These are phyloP conservation scores for Arachnopeziza araneosa DNA, from an alignment of 2,329 filamentous ascomycete genomes.

Conservation along the genomic window DNA sequence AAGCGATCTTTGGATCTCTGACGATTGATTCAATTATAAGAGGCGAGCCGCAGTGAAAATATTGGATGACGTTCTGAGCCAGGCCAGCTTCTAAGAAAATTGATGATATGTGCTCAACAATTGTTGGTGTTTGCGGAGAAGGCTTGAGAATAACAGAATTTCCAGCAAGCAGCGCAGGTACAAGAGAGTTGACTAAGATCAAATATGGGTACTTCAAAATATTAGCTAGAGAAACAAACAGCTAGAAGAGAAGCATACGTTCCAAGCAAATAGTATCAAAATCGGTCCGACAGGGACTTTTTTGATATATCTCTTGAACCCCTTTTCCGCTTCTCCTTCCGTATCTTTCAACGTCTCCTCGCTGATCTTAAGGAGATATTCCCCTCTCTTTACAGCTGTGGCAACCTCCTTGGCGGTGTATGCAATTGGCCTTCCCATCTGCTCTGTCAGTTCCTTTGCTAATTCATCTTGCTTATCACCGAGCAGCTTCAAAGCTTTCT, in stretches of 20 bases:
- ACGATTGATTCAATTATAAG: constrained; percentile 72
- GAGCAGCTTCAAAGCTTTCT: constrained; percentile 69
- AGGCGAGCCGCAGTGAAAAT: constrained; percentile 83
- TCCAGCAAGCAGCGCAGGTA: constrained; percentile 85
- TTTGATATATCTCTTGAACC: constrained; percentile 85
- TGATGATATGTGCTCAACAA: constrained; percentile 75
- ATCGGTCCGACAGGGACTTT: constrained; percentile 85
- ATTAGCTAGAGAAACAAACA: constrained; percentile 9
- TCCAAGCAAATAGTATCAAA: constrained; percentile 91
- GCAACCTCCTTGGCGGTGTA: constrained; percentile 79
- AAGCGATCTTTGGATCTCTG: constrained; percentile 66
- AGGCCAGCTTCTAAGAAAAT: constrained; percentile 77
- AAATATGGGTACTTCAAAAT: constrained; percentile 78
- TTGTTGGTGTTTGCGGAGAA: constrained; percentile 88
- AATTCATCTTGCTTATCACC: constrained; percentile 70
- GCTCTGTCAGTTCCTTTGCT: constrained; percentile 78
- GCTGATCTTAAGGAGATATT: constrained; percentile 82
- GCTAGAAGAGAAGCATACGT: constrained; percentile 52
- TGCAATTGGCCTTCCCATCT: constrained; percentile 91
- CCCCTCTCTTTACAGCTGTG: constrained; percentile 78
- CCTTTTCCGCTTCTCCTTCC: constrained; percentile 74
- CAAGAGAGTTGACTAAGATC: constrained; percentile 84
- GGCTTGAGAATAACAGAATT: constrained; percentile 93
- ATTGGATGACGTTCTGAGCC: constrained; percentile 79
- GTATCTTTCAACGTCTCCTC: constrained; percentile 74